Percentiles rank a stretch among this genome's conserved stretches.
Evolutionary conservation across 2,329 filamentous ascomycete species (phyloP).

Genomic region (Teratosphaeria nubilosa): DNA sequence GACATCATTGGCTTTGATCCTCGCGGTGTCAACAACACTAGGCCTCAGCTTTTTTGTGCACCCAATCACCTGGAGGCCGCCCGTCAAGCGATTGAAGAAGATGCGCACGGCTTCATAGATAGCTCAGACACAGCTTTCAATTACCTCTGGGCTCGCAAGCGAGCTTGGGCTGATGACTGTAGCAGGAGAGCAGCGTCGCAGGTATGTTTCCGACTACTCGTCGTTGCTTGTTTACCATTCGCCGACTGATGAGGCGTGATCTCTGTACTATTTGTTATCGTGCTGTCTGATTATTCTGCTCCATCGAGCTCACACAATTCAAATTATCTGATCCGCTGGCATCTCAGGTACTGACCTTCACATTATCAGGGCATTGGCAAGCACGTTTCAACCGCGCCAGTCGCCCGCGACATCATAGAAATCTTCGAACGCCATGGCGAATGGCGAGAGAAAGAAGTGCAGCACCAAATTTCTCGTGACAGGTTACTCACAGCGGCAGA

Average conservation of each 20-base stretch:
- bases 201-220: neutral
- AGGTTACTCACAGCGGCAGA: neutral
- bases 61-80: conserved; percentile 14
- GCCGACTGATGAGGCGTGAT: neutral
- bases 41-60: conserved; percentile 26
- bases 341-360: neutral
- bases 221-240: neutral
- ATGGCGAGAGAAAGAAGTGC: conserved; percentile 21
- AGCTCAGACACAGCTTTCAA: conserved; percentile 31
- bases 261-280: neutral
- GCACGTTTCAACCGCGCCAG: conserved; percentile 36
- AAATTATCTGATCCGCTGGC: neutral
- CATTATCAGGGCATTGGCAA: conserved; percentile 23
- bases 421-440: conserved; percentile 34
- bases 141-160: conserved; percentile 28
- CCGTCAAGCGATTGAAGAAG: conserved; percentile 25
- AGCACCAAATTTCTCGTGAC: conserved; percentile 3
- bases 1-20: conserved; percentile 35
- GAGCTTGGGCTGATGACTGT: conserved; percentile 24
- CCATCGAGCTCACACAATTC: neutral
- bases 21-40: conserved; percentile 30
- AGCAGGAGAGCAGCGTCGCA: conserved; percentile 6
- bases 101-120: conserved; percentile 26
- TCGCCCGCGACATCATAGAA: conserved; percentile 39
- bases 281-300: neutral